Base-by-base conservation (phyloP, 2,329 filamentous ascomycete species). In the Fusarium abutilonis region DNA sequence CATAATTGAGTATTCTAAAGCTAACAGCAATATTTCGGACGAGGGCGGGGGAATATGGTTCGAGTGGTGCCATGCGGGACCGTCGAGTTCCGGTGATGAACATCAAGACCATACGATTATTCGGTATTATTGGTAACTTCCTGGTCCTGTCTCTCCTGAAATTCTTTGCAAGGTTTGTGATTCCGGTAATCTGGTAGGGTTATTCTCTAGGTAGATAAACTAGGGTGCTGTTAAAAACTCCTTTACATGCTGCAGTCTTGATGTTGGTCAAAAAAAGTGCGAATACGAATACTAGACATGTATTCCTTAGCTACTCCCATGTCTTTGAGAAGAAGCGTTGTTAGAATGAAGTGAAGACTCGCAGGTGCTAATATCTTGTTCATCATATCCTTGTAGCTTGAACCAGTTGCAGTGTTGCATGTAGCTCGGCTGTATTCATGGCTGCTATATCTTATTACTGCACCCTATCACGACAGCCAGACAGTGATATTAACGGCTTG, bases 31-130 rank as follows among this genome's bases (percentile, higher is more conserved):
- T 44, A 47, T 10, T 60, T 69, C 54, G 58, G 52, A 66, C 53
- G 41, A 63, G 34, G 47, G 52, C 57, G 56, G 61, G 65, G 55
- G 40, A 50, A 60, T 28, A 42, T 62, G 64, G 64, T 63, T 39
- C 53, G 60, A 70, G 64, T 70, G 66, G 68, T 70, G 66, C 64
- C 64, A 69, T 52, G 44, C 53, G 63, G 63, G 53, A 59, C 63
- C 63, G 62, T 68, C 44, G 40, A 56, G 41, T 70, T 49, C 67
- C 61, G 64, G 42, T 55, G 56, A 48, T 48, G 41, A 52, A 53
- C 67, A 70, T 52, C 52, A 56, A 49, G 49, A 67, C 65, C 67
- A 56, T 70, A 70, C 67, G 67, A 70, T 69, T 55, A 36, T 67
- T 67, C 60, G 67, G 67, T 70, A 60, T 61, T 64, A 29, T 59